Evolutionary conservation across 306 rosid species (phyloP).

Genomic region (Cicer arietinum): DNA sequence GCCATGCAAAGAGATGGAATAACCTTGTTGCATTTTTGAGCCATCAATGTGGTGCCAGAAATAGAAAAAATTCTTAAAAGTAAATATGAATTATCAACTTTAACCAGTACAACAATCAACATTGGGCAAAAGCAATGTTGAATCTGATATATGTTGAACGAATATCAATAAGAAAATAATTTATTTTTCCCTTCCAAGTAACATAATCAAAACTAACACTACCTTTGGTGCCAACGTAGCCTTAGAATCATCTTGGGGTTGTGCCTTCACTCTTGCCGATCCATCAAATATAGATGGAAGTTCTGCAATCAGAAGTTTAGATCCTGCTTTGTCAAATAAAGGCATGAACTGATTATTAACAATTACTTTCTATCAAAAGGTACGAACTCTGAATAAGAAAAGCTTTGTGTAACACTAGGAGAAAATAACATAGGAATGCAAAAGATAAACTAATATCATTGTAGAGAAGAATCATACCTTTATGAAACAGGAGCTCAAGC

Average conservation of each 20-base stretch:
- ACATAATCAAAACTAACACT: slow-evolving; percentile 43
- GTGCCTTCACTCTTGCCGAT: slow-evolving; percentile 70
- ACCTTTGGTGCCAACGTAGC: slow-evolving; percentile 93
- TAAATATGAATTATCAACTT: slow-evolving; percentile 25
- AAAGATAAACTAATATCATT: slow-evolving; percentile 9
- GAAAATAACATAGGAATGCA: slow-evolving; percentile 34
- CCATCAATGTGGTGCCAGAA: not conserved
- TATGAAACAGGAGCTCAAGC: slow-evolving; percentile 71
- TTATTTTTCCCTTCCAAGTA: slow-evolving; percentile 27
- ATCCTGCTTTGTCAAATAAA: slow-evolving; percentile 57
- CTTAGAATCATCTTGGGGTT: slow-evolving; percentile 75
- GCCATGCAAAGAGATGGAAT: not conserved
- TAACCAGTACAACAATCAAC: slow-evolving; percentile 2
- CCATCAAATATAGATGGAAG: slow-evolving; percentile 93
- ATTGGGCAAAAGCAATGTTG: not conserved
- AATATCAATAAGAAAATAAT: slow-evolving; percentile 15
- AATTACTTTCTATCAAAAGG: slow-evolving; percentile 32
- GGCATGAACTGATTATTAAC: slow-evolving; percentile 28
- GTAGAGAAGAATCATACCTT: slow-evolving; percentile 57
- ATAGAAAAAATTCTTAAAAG: slow-evolving; percentile 26
- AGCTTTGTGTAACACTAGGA: slow-evolving; percentile 19
- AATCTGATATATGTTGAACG: slow-evolving; percentile 16
- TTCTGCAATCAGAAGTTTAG: slow-evolving; percentile 69
- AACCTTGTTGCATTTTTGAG: not conserved
- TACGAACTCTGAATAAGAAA: not conserved